Evolutionary conservation across 805 yeast species (phyloP).

Genomic region (Lipomyces oligophaga): DNA sequence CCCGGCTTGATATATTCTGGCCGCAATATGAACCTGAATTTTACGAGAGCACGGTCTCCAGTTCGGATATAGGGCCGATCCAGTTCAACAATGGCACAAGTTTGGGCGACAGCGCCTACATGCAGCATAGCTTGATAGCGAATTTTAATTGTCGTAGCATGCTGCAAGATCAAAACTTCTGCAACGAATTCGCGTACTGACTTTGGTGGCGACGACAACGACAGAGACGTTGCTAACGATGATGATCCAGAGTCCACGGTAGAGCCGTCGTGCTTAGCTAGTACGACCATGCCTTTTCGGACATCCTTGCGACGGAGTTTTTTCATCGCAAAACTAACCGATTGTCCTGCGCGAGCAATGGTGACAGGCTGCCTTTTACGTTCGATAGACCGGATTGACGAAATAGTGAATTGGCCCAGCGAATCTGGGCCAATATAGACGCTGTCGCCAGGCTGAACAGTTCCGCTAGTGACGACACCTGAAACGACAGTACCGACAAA

Average conservation of each 20-base stretch:
- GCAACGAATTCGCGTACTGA: constrained; percentile 27
- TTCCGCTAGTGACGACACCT: constrained; percentile 23
- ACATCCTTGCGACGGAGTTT: constrained; percentile 24
- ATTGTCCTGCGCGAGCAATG: constrained; percentile 27
- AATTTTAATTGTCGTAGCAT: constrained; percentile 27
- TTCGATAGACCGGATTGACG: constrained; percentile 25
- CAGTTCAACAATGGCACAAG: constrained; percentile 25
- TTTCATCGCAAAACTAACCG: constrained; percentile 26
- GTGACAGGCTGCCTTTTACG: constrained; percentile 28
- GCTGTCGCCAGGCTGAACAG: constrained; percentile 22
- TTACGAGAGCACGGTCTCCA: constrained; percentile 28
- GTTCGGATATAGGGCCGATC: constrained; percentile 28
- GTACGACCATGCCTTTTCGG: constrained; percentile 29
- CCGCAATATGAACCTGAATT: constrained; percentile 23
- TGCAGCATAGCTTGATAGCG: constrained; percentile 30
- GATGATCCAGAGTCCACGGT: no score
- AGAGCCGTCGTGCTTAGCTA: no score
- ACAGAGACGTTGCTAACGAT: no score
- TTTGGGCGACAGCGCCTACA: constrained; percentile 28
- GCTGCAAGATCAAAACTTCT: constrained; percentile 28
- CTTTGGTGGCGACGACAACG: constrained; percentile 13
- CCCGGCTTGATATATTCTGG: constrained; percentile 26
- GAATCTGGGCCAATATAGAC: constrained; percentile 28
- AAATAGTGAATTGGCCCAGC: constrained; percentile 22
- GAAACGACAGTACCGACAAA: constrained; percentile 30